Evolutionary conservation across 176 grass and related monocot genomes (phyloP).

Genomic region (Oryza longistaminata): DNA sequence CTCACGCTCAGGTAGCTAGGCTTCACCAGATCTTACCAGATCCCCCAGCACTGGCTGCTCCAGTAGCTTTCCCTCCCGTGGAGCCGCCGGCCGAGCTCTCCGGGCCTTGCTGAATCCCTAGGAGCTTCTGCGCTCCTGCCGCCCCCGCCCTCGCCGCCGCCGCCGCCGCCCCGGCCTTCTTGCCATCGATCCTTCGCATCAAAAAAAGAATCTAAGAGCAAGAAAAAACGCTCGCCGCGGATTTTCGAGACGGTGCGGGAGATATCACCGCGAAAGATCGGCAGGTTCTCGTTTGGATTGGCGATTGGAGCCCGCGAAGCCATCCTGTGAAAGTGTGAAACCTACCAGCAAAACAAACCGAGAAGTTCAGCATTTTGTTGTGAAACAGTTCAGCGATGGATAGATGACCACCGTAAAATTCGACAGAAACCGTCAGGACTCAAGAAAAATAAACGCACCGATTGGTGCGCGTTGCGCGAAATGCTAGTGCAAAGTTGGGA

Average conservation of each 20-base stretch:
- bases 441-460: background rate
- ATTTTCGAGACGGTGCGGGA: background rate
- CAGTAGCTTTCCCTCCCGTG: background rate
- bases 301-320: conserved; percentile 3
- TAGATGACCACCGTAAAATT: background rate
- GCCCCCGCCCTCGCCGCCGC: background rate
- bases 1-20: conserved; percentile 12
- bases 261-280: conserved; percentile 25
- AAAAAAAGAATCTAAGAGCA: background rate
- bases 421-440: background rate
- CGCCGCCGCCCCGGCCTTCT: background rate
- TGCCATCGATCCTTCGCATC: conserved; percentile 29
- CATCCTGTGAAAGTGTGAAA: background rate
- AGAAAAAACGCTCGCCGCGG: background rate
- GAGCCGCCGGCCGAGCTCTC: background rate
- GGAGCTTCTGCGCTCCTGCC: conserved; percentile 17
- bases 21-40: background rate
- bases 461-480: background rate
- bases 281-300: conserved; percentile 31
- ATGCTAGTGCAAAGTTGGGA: background rate
- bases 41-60: background rate
- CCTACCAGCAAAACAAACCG: background rate
- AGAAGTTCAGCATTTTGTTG: background rate
- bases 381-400: background rate
- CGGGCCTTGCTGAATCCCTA: conserved; percentile 2